Evolutionary conservation across 2,329 filamentous ascomycete species (phyloP).

Genomic region (Trichophyton rubrum): DNA sequence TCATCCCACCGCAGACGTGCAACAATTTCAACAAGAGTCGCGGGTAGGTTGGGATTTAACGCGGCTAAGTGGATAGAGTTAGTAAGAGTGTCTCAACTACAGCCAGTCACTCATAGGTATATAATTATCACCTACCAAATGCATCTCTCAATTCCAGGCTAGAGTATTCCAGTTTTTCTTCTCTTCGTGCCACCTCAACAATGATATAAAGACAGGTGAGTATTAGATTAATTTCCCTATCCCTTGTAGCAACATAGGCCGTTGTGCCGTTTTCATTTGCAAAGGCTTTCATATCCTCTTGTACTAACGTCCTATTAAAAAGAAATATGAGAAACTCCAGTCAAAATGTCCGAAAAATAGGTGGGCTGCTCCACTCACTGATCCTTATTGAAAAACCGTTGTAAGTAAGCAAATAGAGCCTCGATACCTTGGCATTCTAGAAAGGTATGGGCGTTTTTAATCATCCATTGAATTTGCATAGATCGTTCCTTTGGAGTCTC

Average conservation of each 20-base stretch:
- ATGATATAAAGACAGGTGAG: constrained; percentile 33
- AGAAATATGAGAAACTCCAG: background rate
- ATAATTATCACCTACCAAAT: constrained; percentile 11
- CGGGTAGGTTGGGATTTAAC: constrained; percentile 55
- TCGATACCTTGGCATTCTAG: constrained; percentile 26
- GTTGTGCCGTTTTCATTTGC: constrained; percentile 23
- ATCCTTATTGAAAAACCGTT: constrained; percentile 28
- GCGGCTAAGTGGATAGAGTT: constrained; percentile 33
- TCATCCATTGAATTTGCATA: constrained; percentile 37
- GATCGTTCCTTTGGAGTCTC: constrained; percentile 37
- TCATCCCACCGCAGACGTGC: constrained; percentile 61
- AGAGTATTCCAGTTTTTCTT: constrained; percentile 16
- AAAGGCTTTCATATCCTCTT: constrained; percentile 13
- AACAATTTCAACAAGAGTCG: constrained; percentile 57
- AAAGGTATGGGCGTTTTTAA: constrained; percentile 29
- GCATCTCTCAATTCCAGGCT: constrained; percentile 9
- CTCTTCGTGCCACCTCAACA: constrained; percentile 30
- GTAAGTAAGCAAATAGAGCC: constrained; percentile 27
- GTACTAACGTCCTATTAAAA: background rate
- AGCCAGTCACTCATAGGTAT: background rate
- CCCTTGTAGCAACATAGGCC: constrained; percentile 25
- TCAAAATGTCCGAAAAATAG: background rate
- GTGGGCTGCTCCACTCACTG: constrained; percentile 11
- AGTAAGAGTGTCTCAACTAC: constrained; percentile 16
- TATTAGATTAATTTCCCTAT: constrained; percentile 31